Percentiles rank a stretch among this genome's conserved stretches.
Conservation (phyloP, 1,139 yeast genomes). For the Protomyces inundatus region DNA sequence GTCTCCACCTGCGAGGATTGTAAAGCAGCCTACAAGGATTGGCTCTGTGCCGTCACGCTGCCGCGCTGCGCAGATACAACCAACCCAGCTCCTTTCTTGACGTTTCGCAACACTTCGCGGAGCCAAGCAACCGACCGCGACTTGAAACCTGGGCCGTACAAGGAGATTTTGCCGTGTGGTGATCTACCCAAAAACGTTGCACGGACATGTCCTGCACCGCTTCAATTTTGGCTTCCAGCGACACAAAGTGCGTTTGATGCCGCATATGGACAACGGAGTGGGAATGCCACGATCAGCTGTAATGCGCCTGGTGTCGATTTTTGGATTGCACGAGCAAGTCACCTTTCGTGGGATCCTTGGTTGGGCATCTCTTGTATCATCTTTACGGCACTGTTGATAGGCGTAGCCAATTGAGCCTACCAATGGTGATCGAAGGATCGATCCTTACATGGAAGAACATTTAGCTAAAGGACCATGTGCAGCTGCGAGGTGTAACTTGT, state of each 20-base stretch:
- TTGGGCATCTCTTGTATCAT: no score
- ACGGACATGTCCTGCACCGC: conserved; percentile 73
- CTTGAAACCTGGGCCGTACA: conserved; percentile 63
- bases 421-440: no score
- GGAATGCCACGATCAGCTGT: conserved; percentile 24
- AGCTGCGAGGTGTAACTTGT: no score
- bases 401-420: not conserved
- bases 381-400: no score
- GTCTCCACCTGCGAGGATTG: conserved; percentile 76
- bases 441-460: no score
- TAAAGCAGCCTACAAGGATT: conserved; percentile 62
- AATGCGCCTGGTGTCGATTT: conserved; percentile 29
- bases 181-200: conserved; percentile 74
- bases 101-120: conserved; percentile 52
- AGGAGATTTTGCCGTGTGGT: conserved; percentile 80
- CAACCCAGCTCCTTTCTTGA: conserved; percentile 23
- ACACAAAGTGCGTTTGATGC: conserved; percentile 30
- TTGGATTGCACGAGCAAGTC: conserved; percentile 12
- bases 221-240: conserved; percentile 69
- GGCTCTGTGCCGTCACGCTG: conserved; percentile 89
- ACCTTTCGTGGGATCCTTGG: not conserved
- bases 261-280: conserved; percentile 16
- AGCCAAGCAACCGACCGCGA: conserved; percentile 45
- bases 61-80: conserved; percentile 64
- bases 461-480: no score